phyloP scores from a whole-genome alignment of 164 flowering plant genomes.

The Vitis riparia region DNA sequence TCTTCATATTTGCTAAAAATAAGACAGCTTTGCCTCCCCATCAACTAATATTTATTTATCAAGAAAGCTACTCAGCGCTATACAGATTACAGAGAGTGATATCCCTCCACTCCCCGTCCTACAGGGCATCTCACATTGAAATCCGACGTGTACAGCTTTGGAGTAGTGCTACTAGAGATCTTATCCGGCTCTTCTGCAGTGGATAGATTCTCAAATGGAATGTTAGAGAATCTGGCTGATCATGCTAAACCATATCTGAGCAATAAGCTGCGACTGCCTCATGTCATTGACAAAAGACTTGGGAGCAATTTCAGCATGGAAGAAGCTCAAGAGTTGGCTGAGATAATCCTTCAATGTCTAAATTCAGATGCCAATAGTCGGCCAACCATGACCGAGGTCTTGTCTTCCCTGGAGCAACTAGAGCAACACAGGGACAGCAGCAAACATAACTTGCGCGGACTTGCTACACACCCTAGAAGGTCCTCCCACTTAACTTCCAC shows the following conservation, averaged over 20 bases:
- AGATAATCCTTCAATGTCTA: conserved; percentile 21
- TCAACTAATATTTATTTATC: too few relatives aligned
- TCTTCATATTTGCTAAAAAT: too few relatives aligned
- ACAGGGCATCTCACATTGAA: conserved; percentile 26
- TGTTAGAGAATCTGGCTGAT: conserved; percentile 4
- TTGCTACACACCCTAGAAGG: too few relatives aligned
- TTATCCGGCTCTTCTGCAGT: conserved; percentile 13
- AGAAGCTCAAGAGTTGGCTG: conserved; percentile 19
- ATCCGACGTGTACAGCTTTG: conserved; percentile 29
- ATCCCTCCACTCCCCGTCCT: background rate
- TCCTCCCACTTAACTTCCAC: too few relatives aligned
- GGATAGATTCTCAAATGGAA: conserved; percentile 13
- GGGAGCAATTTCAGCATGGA: conserved; percentile 6
- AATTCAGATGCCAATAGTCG: conserved; percentile 5
- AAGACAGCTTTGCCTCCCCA: too few relatives aligned
- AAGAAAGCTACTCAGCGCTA: too few relatives aligned
- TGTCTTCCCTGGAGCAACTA: conserved; percentile 14
- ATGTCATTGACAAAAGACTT: conserved; percentile 16
- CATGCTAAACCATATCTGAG: conserved; percentile 16
- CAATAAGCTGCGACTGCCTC: conserved; percentile 2
- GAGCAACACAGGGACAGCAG: conserved; percentile 5
- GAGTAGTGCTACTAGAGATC: conserved; percentile 27
- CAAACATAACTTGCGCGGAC: background rate
- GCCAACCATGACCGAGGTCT: conserved; percentile 24
- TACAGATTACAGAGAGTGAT: too few relatives aligned